Base-by-base conservation (phyloP, 2,329 filamentous ascomycete species). In the Fusarium begoniae region DNA sequence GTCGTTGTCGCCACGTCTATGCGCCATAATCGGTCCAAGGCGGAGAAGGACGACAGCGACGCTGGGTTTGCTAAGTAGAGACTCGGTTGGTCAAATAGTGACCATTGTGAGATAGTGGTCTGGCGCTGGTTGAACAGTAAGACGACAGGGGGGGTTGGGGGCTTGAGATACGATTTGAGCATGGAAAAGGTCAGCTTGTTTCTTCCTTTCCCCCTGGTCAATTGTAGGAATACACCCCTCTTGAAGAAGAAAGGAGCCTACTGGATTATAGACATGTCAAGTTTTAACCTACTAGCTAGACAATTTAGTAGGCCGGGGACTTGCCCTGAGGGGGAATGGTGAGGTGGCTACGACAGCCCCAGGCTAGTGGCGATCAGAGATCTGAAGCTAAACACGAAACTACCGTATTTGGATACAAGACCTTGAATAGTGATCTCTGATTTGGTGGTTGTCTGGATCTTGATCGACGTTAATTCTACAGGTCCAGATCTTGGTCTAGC, bases 141-240 rank as follows among this genome's bases (percentile, higher is more conserved):
- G 40, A 41, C 8, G 8, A 14, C 22, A 5, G 12, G 30, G 12
- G 28, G 28, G 28, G 28, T 7, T 3, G 28, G 8, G 8, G 13
- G 22, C 2, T 15, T n/a, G 8, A 41, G 22, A n/a, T 14, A 11
- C 3, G 1, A n/a, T n/a, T 1, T 11, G 9, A 43, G 6, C 8
- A n/a, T n/a, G 13, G 22, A 1, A 41, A 41, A 41, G 12, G 38
- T 14, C 8, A 22, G 12, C 12, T 22, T 41, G 20, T 41, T 41
- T 22, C 38, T 22, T 22, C 4, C 28, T 30, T 10, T 30, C 28
- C 28, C 28, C 28, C 28, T 4, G 9, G 3, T 32, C 5, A 2
- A 32, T 32, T 32, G 30, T 6, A 32, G 4, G 30, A 32, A 32
- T 5, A 32, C 30, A 5, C 1, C 1, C 8, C 40, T n/a, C 22